These are phyloP conservation scores for Ceratobasidium papillatum DNA, from an alignment of 1,284 basidiomycete species.

Conservation along the genomic window DNA sequence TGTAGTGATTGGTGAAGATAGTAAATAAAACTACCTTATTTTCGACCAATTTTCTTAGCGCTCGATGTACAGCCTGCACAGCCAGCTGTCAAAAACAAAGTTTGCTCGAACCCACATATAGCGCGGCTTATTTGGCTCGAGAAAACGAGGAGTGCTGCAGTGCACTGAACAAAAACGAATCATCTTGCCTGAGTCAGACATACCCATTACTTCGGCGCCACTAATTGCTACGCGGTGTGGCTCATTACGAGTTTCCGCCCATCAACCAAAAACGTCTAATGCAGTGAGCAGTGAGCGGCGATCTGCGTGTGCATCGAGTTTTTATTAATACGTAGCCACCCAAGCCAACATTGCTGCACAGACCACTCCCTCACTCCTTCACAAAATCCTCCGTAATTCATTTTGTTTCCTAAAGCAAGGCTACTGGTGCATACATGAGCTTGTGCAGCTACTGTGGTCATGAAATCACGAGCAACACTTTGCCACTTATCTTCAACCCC, in stretches of 20 bases:
- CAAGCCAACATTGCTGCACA: neutral
- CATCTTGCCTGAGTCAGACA: too few species aligned
- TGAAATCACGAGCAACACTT: neutral
- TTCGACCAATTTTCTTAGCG: neutral
- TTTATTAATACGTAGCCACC: neutral
- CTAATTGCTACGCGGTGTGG: neutral
- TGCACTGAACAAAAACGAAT: too few species aligned
- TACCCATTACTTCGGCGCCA: too few species aligned
- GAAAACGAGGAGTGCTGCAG: too few species aligned
- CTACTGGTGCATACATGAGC: neutral
- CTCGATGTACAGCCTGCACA: neutral
- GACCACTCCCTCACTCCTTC: neutral
- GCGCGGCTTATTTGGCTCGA: neutral
- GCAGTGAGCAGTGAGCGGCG: too few species aligned
- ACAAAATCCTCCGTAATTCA: neutral
- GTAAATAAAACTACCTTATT: constrained; percentile 13
- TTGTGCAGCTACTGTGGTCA: neutral
- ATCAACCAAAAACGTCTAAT: neutral
- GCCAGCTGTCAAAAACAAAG: neutral
- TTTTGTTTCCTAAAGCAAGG: neutral
- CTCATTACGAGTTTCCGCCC: neutral
- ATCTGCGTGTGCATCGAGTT: neutral
- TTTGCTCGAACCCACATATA: neutral
- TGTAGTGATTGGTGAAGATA: constrained; percentile 25
- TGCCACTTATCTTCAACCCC: neutral